A percentile compares a stretch with the other conserved stretches of the same genome.
Evolutionary conservation across 1,139 yeast genomes (phyloP).

Genomic region (Yamadazyma conglobata): DNA sequence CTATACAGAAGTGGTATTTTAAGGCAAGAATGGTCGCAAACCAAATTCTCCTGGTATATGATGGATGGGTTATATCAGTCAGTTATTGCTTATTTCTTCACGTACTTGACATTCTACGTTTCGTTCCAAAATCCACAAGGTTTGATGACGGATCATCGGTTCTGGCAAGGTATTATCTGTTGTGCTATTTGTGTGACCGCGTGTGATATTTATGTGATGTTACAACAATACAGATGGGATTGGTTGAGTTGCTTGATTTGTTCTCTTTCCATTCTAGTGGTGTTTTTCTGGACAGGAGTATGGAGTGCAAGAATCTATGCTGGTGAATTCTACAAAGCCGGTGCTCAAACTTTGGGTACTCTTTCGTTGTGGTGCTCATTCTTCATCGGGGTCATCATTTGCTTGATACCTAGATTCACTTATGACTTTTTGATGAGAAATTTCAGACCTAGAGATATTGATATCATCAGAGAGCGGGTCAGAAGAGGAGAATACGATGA

Average conservation of each 20-base stretch:
- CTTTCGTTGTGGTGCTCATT: slow-evolving; percentile 50
- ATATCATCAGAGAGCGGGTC: slow-evolving; percentile 51
- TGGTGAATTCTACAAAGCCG: slow-evolving; percentile 54
- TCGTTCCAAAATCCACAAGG: slow-evolving; percentile 51
- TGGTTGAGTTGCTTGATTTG: slow-evolving; percentile 50
- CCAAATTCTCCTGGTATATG: slow-evolving; percentile 55
- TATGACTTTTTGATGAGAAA: slow-evolving; percentile 45
- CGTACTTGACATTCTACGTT: slow-evolving; percentile 45
- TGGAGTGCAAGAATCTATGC: slow-evolving; percentile 47
- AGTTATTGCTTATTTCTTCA: slow-evolving; percentile 52
- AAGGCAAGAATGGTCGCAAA: slow-evolving; percentile 51
- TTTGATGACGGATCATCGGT: slow-evolving; percentile 51
- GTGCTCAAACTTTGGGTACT: slow-evolving; percentile 51
- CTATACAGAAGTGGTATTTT: slow-evolving; percentile 54
- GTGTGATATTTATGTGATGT: slow-evolving; percentile 50
- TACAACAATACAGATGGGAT: slow-evolving; percentile 62
- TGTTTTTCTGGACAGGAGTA: slow-evolving; percentile 62
- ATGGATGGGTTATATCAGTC: slow-evolving; percentile 58
- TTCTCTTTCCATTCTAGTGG: slow-evolving; percentile 47
- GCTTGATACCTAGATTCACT: slow-evolving; percentile 52
- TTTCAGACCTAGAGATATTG: slow-evolving; percentile 52
- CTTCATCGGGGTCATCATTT: slow-evolving; percentile 44
- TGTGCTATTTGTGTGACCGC: slow-evolving; percentile 49
- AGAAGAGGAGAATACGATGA: slow-evolving; percentile 44
- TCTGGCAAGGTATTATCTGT: slow-evolving; percentile 53